Conservation (phyloP, 2,329 filamentous ascomycete species). For the Venturia aucupariae region DNA sequence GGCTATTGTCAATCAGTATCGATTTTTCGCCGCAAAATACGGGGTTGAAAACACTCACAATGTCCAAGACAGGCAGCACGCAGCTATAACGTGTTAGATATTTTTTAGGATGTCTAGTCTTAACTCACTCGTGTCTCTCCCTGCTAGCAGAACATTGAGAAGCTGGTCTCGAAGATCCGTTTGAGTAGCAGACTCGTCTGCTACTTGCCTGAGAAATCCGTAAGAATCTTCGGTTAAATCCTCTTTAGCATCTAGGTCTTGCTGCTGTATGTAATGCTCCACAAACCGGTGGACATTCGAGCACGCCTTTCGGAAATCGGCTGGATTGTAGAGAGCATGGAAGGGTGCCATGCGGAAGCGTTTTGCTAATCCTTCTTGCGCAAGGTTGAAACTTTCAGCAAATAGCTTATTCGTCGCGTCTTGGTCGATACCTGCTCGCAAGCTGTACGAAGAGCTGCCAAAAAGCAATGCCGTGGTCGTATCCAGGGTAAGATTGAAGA, state of each 20-base stretch:
- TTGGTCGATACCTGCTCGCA: neutral
- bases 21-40: too few relatives aligned
- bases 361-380: neutral
- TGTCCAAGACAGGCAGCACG: neutral
- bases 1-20: too few relatives aligned
- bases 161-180: neutral
- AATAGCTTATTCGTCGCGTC: neutral
- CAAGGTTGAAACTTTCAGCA: slow-evolving; percentile 1
- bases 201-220: neutral
- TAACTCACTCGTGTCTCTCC: slow-evolving; percentile 11
- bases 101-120: too few relatives aligned
- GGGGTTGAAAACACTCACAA: neutral
- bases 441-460: neutral
- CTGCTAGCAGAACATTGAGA: neutral
- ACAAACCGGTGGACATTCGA: neutral
- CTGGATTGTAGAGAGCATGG: neutral
- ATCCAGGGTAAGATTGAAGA: neutral
- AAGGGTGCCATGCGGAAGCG: neutral
- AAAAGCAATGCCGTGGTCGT: neutral
- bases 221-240: neutral
- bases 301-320: neutral
- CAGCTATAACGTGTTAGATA: too few relatives aligned
- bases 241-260: neutral
- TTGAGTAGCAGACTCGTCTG: neutral
- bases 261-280: neutral